Percentiles rank a stretch among this genome's conserved stretches.
phyloP scores from a whole-genome alignment of 352 stramenopile species.

The Pythium aquatile region DNA sequence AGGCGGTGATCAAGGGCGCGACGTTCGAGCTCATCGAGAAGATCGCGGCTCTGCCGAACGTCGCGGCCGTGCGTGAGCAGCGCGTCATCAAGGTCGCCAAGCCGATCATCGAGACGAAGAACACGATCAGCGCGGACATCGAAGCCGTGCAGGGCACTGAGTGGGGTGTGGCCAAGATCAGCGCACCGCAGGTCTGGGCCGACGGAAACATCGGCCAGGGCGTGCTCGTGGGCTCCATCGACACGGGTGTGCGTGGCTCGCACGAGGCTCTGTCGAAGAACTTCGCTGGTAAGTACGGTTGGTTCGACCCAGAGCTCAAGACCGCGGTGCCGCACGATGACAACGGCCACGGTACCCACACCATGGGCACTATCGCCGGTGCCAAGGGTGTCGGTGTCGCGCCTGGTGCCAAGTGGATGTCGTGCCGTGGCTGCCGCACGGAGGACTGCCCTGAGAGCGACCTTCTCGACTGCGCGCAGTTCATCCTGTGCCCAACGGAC shows the following conservation, averaged over 20 bases:
- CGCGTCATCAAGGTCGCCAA: neutral
- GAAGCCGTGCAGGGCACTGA: slow-evolving; percentile 5
- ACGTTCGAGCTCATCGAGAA: slow-evolving; percentile 21
- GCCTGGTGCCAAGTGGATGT: slow-evolving; percentile 10
- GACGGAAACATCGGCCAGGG: slow-evolving; percentile 22
- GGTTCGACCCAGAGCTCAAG: slow-evolving; percentile 32
- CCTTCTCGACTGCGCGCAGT: slow-evolving; percentile 29
- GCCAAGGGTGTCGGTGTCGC: slow-evolving; percentile 9
- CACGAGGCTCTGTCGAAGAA: slow-evolving; percentile 21
- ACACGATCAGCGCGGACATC: neutral
- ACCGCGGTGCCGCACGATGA: slow-evolving; percentile 16
- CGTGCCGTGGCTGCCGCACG: slow-evolving; percentile 26
- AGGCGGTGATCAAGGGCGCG: slow-evolving; percentile 26
- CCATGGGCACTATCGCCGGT: slow-evolving; percentile 12
- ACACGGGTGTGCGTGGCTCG: slow-evolving; percentile 25
- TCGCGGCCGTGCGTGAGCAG: slow-evolving; percentile 1
- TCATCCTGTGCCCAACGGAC: slow-evolving; percentile 31
- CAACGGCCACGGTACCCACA: slow-evolving; percentile 17
- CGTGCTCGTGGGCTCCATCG: slow-evolving; percentile 29
- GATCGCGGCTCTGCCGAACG: neutral
- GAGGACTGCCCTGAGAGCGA: slow-evolving; percentile 18
- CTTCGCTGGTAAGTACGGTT: slow-evolving; percentile 16
- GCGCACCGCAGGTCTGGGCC: slow-evolving; percentile 19
- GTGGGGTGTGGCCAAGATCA: slow-evolving; percentile 24
- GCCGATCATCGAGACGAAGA: neutral